Evolutionary conservation across 352 stramenopile genomes (phyloP).

Genomic region (Peronospora farinosa): DNA sequence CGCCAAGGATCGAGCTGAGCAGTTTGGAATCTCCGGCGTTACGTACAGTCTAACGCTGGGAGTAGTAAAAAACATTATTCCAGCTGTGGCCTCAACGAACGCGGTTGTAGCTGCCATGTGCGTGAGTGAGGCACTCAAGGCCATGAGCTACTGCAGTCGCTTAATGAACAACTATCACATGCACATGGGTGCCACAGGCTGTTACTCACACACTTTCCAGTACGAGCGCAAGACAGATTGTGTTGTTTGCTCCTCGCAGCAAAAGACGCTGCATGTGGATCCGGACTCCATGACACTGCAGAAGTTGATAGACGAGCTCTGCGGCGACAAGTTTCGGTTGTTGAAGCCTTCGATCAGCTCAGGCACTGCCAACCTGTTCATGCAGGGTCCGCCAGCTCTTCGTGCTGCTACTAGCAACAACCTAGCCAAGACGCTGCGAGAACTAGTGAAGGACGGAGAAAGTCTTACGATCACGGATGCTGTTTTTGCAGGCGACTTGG

Average conservation of each 20-base stretch:
- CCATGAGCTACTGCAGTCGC: slow-evolving; percentile 93
- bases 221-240: slow-evolving; percentile 91
- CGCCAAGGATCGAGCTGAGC: slow-evolving; percentile 84
- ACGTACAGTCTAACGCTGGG: slow-evolving; percentile 96
- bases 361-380: slow-evolving; percentile 59
- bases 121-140: slow-evolving; percentile 95
- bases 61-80: slow-evolving; percentile 99
- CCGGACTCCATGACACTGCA: slow-evolving; percentile 46
- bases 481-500: slow-evolving; percentile 82
- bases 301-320: slow-evolving; percentile 60
- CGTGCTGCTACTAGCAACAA: slow-evolving; percentile 89
- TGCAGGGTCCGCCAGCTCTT: slow-evolving; percentile 74
- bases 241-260: slow-evolving; percentile 79
- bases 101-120: slow-evolving; percentile 93
- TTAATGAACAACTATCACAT: slow-evolving; percentile 98
- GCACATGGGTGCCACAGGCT: slow-evolving; percentile 93
- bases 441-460: slow-evolving; percentile 87
- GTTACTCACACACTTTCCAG: slow-evolving; percentile 95
- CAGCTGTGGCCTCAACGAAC: slow-evolving; percentile 95
- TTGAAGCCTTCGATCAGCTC: slow-evolving; percentile 72
- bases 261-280: slow-evolving; percentile 52
- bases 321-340: slow-evolving; percentile 50
- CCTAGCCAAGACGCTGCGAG: slow-evolving; percentile 82
- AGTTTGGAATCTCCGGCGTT: slow-evolving; percentile 93
- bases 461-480: slow-evolving; percentile 92